Evolutionary conservation across 1,139 yeast genomes (phyloP).

Genomic region (Suhomyces taliae): DNA sequence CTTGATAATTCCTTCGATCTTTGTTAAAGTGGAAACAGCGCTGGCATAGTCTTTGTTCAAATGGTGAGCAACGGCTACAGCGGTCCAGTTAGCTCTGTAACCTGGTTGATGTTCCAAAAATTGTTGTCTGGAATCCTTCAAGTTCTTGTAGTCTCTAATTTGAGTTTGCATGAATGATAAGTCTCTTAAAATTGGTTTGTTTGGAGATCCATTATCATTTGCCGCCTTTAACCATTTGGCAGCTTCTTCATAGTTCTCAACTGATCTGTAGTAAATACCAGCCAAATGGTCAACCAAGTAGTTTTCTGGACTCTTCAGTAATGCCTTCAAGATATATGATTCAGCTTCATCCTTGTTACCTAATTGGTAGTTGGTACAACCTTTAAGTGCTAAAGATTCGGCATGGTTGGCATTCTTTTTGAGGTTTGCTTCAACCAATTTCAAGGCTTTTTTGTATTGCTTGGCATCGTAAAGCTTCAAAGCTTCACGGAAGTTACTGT

Average conservation of each 20-base stretch:
- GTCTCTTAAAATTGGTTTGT: constrained; percentile 79
- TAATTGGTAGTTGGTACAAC: constrained; percentile 55
- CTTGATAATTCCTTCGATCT: constrained; percentile 71
- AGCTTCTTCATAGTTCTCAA: constrained; percentile 72
- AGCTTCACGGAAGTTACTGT: constrained; percentile 74
- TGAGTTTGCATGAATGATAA: constrained; percentile 79
- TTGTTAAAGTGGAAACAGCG: constrained; percentile 70
- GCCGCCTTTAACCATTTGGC: constrained; percentile 81
- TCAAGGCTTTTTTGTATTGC: constrained; percentile 84
- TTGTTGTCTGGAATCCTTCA: constrained; percentile 63
- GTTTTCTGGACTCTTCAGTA: constrained; percentile 54
- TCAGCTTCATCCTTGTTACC: constrained; percentile 69
- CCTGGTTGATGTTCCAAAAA: constrained; percentile 80
- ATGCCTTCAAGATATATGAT: constrained; percentile 59
- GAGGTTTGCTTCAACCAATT: constrained; percentile 70
- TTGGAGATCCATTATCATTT: constrained; percentile 73
- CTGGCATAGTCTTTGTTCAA: constrained; percentile 63
- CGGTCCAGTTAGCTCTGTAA: constrained; percentile 90
- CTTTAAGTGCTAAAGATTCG: constrained; percentile 84
- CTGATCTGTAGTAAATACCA: constrained; percentile 77
- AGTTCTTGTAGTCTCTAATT: constrained; percentile 65
- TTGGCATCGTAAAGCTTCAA: constrained; percentile 78
- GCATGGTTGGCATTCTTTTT: constrained; percentile 77
- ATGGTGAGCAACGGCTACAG: constrained; percentile 83
- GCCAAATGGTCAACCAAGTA: constrained; percentile 82